Evolutionary conservation across 2,329 filamentous ascomycete species (phyloP).

Genomic region (Monilinia fructigena): DNA sequence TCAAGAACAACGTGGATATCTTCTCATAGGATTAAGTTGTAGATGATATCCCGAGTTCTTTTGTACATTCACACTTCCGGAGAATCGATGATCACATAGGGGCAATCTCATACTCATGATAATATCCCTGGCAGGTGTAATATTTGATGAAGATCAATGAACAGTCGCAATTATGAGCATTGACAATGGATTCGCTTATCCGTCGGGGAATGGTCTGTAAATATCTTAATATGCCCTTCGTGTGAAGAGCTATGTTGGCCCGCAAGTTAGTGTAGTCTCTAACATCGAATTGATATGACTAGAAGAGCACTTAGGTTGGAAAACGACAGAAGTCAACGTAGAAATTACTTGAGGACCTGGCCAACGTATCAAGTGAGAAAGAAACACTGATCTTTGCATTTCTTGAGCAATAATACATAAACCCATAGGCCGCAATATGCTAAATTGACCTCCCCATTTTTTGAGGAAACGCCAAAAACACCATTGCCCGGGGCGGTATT

Average conservation of each 20-base stretch:
- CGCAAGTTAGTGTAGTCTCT: no score
- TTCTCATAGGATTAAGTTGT: no score
- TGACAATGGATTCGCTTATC: no score
- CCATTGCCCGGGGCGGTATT: conserved; percentile 24
- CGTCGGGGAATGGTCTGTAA: no score
- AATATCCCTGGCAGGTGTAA: not conserved
- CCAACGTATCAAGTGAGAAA: not conserved
- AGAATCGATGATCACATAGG: not conserved
- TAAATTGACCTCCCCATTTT: conserved; percentile 7
- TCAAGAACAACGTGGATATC: no score
- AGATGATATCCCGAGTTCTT: no score
- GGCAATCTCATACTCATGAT: not conserved
- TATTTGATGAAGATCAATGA: not conserved
- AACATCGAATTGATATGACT: no score
- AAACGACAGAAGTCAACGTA: not conserved
- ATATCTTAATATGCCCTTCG: no score
- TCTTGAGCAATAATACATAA: conserved; percentile 2
- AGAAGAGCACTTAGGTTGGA: not conserved
- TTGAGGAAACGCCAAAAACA: conserved; percentile 18
- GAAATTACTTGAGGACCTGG: not conserved
- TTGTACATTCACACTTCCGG: not conserved
- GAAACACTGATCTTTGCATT: conserved; percentile 3
- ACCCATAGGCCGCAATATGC: conserved; percentile 2
- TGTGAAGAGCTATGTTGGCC: no score
- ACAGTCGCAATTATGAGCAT: no score